phyloP scores from a whole-genome alignment of 495 filamentous ascomycete species.

The Chaetomium fimeti region DNA sequence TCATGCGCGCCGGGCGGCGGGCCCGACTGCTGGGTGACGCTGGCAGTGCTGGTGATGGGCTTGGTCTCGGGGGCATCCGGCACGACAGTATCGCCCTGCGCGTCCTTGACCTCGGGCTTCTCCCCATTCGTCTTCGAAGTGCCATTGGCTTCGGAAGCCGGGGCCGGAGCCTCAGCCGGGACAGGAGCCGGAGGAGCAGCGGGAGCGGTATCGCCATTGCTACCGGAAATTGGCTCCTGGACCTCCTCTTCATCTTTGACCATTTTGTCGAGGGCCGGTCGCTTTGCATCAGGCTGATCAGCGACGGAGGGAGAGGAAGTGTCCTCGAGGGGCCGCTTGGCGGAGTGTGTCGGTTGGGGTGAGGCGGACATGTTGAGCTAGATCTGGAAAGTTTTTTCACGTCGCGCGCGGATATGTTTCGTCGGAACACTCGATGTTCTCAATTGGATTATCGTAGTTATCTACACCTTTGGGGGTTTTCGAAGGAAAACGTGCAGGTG shows the following conservation, averaged over 20 bases:
- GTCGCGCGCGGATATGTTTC: conserved; percentile 28
- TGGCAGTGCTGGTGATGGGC: conserved; percentile 46
- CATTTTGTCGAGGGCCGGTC: conserved; percentile 91
- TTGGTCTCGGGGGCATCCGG: conserved; percentile 62
- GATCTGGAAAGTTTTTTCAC: conserved; percentile 32
- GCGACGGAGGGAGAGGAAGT: conserved; percentile 89
- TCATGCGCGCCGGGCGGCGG: conserved; percentile 55
- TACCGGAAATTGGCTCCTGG: conserved; percentile 40
- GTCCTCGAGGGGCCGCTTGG: conserved; percentile 96
- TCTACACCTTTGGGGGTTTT: conserved; percentile 78
- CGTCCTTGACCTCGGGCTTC: conserved; percentile 58
- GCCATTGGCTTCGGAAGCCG: conserved; percentile 41
- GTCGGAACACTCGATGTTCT: conserved; percentile 49
- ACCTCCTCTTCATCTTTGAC: conserved; percentile 55
- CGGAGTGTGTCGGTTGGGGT: conserved; percentile 54
- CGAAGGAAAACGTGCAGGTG: conserved; percentile 92
- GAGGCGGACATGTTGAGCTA: conserved; percentile 55
- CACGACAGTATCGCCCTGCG: conserved; percentile 65
- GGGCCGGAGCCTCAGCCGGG: too few species aligned
- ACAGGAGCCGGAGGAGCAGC: conserved; percentile 5
- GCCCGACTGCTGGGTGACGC: conserved; percentile 43
- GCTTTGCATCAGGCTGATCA: conserved; percentile 96
- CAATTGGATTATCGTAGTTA: conserved; percentile 54
- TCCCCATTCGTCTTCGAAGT: conserved; percentile 51
- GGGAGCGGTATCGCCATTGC: conserved; percentile 39